These are phyloP conservation scores for Apiospora saccharicola DNA, from an alignment of 2,329 filamentous ascomycete species.

Conservation along the genomic window DNA sequence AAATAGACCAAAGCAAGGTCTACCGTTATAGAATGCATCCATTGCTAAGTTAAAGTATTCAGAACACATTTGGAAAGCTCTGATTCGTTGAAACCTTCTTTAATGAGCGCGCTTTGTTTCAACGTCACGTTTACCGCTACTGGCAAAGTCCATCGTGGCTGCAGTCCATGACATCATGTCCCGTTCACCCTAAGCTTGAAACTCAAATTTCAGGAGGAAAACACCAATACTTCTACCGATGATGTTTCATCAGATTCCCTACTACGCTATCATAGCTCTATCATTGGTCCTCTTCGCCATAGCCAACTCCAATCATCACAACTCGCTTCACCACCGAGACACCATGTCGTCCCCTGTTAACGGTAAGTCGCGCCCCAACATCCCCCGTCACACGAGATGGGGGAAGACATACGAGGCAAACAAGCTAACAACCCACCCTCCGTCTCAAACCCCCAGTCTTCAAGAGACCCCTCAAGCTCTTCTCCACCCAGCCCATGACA, in stretches of 20 bases:
- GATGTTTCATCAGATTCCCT: not conserved
- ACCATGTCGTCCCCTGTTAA: conserved; percentile 19
- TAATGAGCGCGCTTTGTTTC: not conserved
- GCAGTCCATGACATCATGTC: conserved; percentile 16
- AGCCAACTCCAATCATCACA: not conserved
- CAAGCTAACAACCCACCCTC: not conserved
- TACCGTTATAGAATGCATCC: not conserved
- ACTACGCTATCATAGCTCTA: not conserved
- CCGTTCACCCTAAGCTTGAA: not conserved
- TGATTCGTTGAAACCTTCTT: not conserved
- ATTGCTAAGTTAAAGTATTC: too few relatives aligned
- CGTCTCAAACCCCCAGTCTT: conserved; percentile 51
- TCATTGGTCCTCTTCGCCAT: not conserved
- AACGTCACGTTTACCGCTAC: not conserved
- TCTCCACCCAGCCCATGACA: conserved; percentile 65
- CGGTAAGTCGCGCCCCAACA: not conserved
- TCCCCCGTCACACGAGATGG: not conserved
- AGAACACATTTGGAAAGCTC: too few relatives aligned
- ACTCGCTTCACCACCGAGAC: not conserved
- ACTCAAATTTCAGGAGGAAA: too few relatives aligned
- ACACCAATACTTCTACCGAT: not conserved
- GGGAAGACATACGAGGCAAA: not conserved
- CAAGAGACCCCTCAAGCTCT: conserved; percentile 63
- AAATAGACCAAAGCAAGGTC: too few relatives aligned
- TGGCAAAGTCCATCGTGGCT: not conserved